A percentile compares a stretch with the other conserved stretches of the same genome.
phyloP scores from a whole-genome alignment of 352 stramenopile genomes.

The Lagenidium giganteum region DNA sequence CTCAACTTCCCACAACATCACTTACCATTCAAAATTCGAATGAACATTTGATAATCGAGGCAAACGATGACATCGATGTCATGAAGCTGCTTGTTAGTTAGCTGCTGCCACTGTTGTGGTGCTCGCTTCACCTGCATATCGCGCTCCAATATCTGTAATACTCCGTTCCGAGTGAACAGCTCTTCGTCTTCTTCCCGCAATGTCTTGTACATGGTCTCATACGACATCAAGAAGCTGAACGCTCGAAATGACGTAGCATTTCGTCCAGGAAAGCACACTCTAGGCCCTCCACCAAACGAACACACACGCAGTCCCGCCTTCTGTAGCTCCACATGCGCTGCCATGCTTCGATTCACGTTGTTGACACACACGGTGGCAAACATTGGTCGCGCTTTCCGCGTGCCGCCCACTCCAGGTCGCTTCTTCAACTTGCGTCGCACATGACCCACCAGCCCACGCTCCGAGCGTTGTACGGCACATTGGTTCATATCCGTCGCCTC shows the following conservation, averaged over 20 bases:
- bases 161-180: conserved; percentile 19
- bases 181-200: conserved; percentile 26
- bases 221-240: conserved; percentile 44
- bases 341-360: conserved; percentile 63
- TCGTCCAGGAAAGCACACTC: conserved; percentile 38
- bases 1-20: background rate
- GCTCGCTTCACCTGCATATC: conserved; percentile 40
- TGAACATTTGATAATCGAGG: conserved; percentile 35
- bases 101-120: conserved; percentile 43
- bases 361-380: conserved; percentile 58
- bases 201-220: conserved; percentile 40
- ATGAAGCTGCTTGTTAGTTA: conserved; percentile 26
- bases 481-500: too few species aligned
- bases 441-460: conserved; percentile 13
- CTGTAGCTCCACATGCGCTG: conserved; percentile 43
- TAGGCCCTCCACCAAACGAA: conserved; percentile 37
- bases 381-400: conserved; percentile 2
- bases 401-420: background rate
- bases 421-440: conserved; percentile 15
- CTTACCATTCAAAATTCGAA: conserved; percentile 14
- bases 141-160: conserved; percentile 45
- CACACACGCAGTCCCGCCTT: conserved; percentile 31
- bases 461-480: conserved; percentile 11
- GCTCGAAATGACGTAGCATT: conserved; percentile 12
- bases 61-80: conserved; percentile 47